Conservation (phyloP, 768 basidiomycete genomes). For the Phlebiopsis gigantea region DNA sequence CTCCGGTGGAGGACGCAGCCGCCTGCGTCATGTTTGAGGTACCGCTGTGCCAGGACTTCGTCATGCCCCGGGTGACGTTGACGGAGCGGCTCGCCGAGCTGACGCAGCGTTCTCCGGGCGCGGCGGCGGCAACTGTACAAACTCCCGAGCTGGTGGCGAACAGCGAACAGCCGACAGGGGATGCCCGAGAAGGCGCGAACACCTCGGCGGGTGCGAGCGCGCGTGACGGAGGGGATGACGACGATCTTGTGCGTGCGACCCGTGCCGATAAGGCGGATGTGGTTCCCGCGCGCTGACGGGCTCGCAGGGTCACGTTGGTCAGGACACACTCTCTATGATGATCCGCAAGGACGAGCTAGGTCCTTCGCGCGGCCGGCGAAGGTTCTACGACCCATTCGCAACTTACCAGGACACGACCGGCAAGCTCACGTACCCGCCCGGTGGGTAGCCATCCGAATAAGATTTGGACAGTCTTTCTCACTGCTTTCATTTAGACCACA, state of each 20-base stretch:
- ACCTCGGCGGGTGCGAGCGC: not conserved
- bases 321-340: constrained; percentile 69
- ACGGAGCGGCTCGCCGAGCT: not conserved
- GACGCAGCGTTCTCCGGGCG: not conserved
- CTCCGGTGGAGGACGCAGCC: constrained; percentile 44
- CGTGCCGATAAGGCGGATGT: not conserved
- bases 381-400: constrained; percentile 43
- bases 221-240: not conserved
- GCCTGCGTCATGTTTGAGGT: constrained; percentile 42
- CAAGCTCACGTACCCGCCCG: constrained; percentile 54
- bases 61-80: constrained; percentile 2
- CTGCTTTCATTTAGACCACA: constrained; percentile 36
- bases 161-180: not conserved
- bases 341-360: constrained; percentile 68
- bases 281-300: not conserved
- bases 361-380: constrained; percentile 51
- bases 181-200: not conserved
- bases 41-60: constrained; percentile 51
- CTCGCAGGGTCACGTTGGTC: constrained; percentile 61
- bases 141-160: not conserved
- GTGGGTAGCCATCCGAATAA: constrained; percentile 30
- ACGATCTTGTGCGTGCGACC: constrained; percentile 13
- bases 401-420: constrained; percentile 35
- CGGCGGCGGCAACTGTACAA: not conserved
- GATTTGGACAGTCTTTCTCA: constrained; percentile 5